Evolutionary conservation across 2,329 filamentous ascomycete species (phyloP), one percentile per base, ranked within the genome.

Genomic region (Exophiala calicioides): DNA sequence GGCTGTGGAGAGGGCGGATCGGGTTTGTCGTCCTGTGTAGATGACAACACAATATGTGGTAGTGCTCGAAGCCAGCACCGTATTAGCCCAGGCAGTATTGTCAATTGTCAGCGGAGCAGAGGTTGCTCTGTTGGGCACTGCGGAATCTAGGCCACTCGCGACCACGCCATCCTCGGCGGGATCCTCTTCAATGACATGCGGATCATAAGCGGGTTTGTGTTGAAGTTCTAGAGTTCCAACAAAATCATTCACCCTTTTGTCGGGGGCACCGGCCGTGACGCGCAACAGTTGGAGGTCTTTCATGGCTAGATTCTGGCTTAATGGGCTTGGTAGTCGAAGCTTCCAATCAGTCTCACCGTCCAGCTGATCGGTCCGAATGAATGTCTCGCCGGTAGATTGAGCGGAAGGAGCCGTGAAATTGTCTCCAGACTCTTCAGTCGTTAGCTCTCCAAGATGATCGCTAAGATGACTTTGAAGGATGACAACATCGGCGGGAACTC

Each of bases 261-360:
- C 90, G 0, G 93, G 93, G 56, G 94, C 90, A 37, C 90, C 89
- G 24, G 89, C 93, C 3, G 85, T 87, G 37, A 98, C 80, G 32
- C 73, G 75, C 8, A 86, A 65, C 26, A 78, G 72, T 2, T 72
- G 71, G 43, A 95, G 83, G 56, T 95, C 88, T 34, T 81, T 79
- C 1, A 84, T 70, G 0, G 82, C 70, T 15, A 98, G 72, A n/a
- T 74, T 79, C 62, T 98, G 93, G 1, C 90, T 91, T 19, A 97
- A 69, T 0, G 88, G 82, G 9, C 90, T 93, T 1, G 93, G 90
- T 26, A 97, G 69, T 21, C 94, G 84, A 46, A 98, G 74, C 69
- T 98, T 98, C 94, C 93, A 98, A 63, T 98, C 93, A 0, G 93
- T 98, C 70, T 98, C 93, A 58, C 93, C 93, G 62, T 98, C 93